Base-by-base conservation (phyloP, 2,329 filamentous ascomycete genomes). In the Monilinia fructigena region DNA sequence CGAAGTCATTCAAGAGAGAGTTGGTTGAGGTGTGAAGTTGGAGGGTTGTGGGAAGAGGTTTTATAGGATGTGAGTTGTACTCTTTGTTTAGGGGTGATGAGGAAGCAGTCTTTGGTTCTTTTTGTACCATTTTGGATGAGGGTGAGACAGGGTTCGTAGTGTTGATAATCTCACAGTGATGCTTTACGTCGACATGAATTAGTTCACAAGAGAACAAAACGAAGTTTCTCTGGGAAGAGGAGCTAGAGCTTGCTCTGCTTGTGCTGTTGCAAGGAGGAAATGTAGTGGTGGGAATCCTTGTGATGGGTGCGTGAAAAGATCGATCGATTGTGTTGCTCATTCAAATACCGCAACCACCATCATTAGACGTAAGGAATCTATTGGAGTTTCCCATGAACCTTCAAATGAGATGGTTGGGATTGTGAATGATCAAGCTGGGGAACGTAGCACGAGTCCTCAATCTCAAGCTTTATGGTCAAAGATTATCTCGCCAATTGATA, bases 211-310 rank as follows among this genome's bases (percentile, higher is more conserved):
- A 50, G 52, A n/a, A 4, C 59, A 45, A 53, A 53, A 20, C 45
- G 59, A 62, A 62, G 28, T 28, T 28, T n/a, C 28, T 35, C 45
- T 62, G 20, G 59, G 59, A 50, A 62, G 59, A 40, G 59, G 56
- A 20, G 56, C 40, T 31, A 59, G 56, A 48, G 56, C 59, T 62
- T 62, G 59, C 40, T 50, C 31, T 4, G 59, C 59, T 20, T 62
- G 59, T 53, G 59, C 59, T 38, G 28, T 42, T 1, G 28, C 59
- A 16, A 45, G 59, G 48, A n/a, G 59, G 23, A 62, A 52, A 42
- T 53, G 59, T 40, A 62, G 59, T 52, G 45, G 59, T 26, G 59
- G 47, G 10, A 52, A 52, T 26, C 47, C 59, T 23, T 62, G 59
- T 26, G 20, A 23, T 4, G 55, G 31, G 14, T 56, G 55, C 23